Base-by-base conservation (phyloP, 108 stramenopile species). In the Craspedostauros australis region DNA sequence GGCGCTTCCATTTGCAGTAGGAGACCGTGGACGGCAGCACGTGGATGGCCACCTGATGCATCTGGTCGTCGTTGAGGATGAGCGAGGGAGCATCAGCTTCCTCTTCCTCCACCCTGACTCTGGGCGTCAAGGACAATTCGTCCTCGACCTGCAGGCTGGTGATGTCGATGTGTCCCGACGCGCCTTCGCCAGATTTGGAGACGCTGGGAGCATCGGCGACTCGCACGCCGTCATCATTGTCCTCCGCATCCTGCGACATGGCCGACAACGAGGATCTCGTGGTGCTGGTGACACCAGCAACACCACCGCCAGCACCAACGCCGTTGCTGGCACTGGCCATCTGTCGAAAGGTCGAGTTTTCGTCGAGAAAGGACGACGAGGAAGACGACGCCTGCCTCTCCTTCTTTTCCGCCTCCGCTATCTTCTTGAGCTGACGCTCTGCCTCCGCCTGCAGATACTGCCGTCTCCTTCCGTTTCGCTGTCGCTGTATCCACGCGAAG, bases 1-100 rank as follows among this genome's bases (percentile, higher is more conserved):
- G 40, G 50, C 91, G 47, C 42, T 71, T 84, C 91, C 91, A 93
- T 40, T 68, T 66, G 49, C 79, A 82, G 54, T 75, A 87, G 46
- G 70, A 57, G 18, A 89, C 70, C 0, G 76, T 68, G 30, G 57
- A 55, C 4, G 91, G 91, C 8, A 93, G 41, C 1, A 62, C 82
- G n/a, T 63, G 50, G 16, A 49, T 57, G 25, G 68, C 70, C n/a
- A 91, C 60, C 27, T 66, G 55, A 20, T 73, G 58, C 69, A 73
- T 74, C 39, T 79, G 66, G 3, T 40, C 39, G 27, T 38, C 41
- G n/a, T 23, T 55, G 12, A 79, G 42, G 41, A 76, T 62, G 47
- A 58, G 67, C 15, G 72, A 32, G 3, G 50, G 29, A n/a, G 49
- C 27, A 26, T 39, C 46, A 3, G 36, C 58, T 7, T 49, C 54